Evolutionary conservation across 306 rosid genomes (phyloP), one percentile per base, ranked within the genome.

Genomic region (Trifolium fragiferum): DNA sequence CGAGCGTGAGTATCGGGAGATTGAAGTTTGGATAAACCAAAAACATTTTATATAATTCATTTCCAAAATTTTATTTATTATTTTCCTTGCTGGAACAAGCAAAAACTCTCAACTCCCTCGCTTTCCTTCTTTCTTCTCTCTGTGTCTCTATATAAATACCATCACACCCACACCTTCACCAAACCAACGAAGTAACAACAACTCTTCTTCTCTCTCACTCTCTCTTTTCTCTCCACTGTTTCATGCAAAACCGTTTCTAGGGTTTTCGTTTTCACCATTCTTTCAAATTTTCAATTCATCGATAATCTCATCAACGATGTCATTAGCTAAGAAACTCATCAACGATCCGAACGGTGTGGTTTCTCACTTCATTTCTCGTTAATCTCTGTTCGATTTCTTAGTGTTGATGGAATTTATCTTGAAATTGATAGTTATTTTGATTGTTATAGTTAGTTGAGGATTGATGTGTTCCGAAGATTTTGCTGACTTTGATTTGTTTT

Each of bases 281-380:
- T 47, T 7, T 47, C 19, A 5, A 47, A 47, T 47, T 35, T 35
- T 35, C 40, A 35, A 30, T 30, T 30, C 33, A 4, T 30, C 33
- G 33, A 30, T 30, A 11, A 41, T 41, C 47, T 41, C 47, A 41
- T 10, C 13, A 11, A 41, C 47, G 47, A 43, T 93, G 99, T 86
- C 89, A 72, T 84, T 83, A 21, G 84, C 81, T 30, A 92, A 92
- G 93, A 94, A 90, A 92, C 89, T 94, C 84, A 92, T 92, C 89
- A 88, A 90, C 87, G 80, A 92, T 60, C 93, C 96, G 53, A 62
- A 79, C 35, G 90, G 98, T 94, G 63, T 38, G 55, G 21, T 8
- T 25, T 62, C 73, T 68, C 58, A 18, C 53, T 79, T 69, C 55
- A 40, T 10, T 41, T 59, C 74, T 72, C 70, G 41, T 49, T 43